A percentile compares a stretch with the other conserved stretches of the same genome.
These are phyloP conservation scores for Capsicum baccatum DNA, from an alignment of 257 asterid genomes.

Conservation along the genomic window DNA sequence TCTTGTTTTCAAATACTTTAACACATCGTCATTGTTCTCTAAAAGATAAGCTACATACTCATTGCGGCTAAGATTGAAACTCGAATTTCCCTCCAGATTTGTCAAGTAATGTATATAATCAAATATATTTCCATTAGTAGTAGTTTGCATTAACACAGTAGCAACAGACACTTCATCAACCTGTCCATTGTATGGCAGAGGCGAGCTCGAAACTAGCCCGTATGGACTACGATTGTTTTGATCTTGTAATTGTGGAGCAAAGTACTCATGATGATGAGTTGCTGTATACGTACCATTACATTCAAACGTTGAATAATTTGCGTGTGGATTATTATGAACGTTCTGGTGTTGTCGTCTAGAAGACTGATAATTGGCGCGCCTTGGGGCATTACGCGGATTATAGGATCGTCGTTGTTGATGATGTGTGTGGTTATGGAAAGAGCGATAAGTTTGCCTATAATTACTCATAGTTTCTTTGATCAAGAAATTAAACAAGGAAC, in stretches of 20 bases:
- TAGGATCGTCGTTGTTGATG: neutral
- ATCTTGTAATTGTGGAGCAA: too few species aligned
- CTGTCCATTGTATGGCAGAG: neutral
- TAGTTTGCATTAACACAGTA: too few species aligned
- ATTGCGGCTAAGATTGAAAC: neutral
- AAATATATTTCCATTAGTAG: too few species aligned
- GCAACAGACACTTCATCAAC: too few species aligned
- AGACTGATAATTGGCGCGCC: neutral
- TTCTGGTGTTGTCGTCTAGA: neutral
- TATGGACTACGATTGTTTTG: too few species aligned
- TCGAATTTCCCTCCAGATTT: neutral
- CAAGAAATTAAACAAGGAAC: too few species aligned
- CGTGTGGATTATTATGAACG: neutral
- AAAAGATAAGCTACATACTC: neutral
- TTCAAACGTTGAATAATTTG: neutral
- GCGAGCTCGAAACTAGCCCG: neutral
- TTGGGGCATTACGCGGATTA: neutral
- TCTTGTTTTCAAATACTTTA: slow-evolving; percentile 1
- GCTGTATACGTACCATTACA: too few species aligned
- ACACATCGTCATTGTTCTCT: neutral
- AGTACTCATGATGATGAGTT: too few species aligned
- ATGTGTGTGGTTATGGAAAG: too few species aligned
- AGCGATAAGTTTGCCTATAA: too few species aligned
- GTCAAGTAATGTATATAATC: too few species aligned
- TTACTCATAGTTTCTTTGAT: too few species aligned